Conservation (phyloP, 768 basidiomycete genomes). For the Lentinus brumalis region DNA sequence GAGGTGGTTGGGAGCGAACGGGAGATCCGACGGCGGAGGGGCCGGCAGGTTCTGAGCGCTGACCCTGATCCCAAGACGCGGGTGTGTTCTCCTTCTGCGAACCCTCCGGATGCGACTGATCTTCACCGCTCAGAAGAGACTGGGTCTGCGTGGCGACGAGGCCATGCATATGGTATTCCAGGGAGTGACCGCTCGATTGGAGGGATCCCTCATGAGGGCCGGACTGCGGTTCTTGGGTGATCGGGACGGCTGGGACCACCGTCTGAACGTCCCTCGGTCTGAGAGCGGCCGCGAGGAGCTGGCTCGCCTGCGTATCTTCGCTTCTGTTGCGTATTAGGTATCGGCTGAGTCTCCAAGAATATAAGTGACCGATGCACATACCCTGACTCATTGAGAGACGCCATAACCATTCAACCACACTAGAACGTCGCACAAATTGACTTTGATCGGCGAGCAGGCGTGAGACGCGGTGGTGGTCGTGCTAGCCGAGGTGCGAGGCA, state of each 20-base stretch:
- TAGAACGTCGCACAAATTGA: neutral
- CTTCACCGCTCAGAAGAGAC: slow-evolving; percentile 39
- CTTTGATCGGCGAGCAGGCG: no score
- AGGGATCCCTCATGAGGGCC: neutral
- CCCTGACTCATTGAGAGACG: slow-evolving; percentile 2
- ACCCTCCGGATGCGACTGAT: slow-evolving; percentile 36
- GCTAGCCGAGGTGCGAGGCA: neutral
- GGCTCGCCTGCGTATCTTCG: slow-evolving; percentile 28
- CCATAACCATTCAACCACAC: neutral
- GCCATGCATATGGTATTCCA: slow-evolving; percentile 59
- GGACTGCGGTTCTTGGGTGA: neutral
- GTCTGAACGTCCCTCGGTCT: slow-evolving; percentile 8
- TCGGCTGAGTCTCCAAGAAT: neutral
- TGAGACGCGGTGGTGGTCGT: neutral
- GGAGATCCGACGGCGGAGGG: neutral
- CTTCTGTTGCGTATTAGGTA: slow-evolving; percentile 4
- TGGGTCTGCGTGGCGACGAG: slow-evolving; percentile 58
- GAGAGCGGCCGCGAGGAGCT: slow-evolving; percentile 19
- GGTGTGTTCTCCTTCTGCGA: slow-evolving; percentile 58
- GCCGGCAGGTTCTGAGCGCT: slow-evolving; percentile 14
- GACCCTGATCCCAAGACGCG: slow-evolving; percentile 14
- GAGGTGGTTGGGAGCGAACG: neutral
- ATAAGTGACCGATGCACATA: neutral
- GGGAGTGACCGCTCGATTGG: slow-evolving; percentile 23
- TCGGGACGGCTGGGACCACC: neutral